Evolutionary conservation across 345 rosid genomes (phyloP).

Genomic region (Bruguiera gymnorhiza): DNA sequence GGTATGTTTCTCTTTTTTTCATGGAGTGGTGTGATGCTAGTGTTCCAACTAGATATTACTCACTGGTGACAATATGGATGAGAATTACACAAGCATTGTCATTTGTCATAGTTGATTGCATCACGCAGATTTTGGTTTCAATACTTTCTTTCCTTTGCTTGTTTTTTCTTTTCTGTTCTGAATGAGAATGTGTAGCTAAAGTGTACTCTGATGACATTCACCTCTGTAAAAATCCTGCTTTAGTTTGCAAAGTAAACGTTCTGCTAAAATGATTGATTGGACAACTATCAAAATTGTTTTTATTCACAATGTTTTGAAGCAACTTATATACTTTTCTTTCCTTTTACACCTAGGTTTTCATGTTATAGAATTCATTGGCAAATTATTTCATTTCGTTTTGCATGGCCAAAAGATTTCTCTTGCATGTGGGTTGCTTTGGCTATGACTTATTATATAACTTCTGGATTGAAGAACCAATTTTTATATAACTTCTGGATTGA

Average conservation of each 20-base stretch:
- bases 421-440: neutral
- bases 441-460: neutral
- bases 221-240: neutral
- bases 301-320: neutral
- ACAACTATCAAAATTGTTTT: neutral
- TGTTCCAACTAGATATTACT: too few species aligned
- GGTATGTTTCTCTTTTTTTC: slow-evolving; percentile 41
- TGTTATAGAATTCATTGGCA: too few species aligned
- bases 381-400: too few species aligned
- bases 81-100: too few species aligned
- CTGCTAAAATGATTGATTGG: neutral
- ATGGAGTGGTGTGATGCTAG: neutral
- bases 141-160: too few species aligned
- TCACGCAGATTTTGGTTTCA: too few species aligned
- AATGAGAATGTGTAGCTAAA: too few species aligned
- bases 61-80: too few species aligned
- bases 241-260: neutral
- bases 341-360: neutral
- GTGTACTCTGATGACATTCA: too few species aligned
- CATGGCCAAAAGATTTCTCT: neutral
- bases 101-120: too few species aligned
- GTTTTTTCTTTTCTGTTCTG: too few species aligned
- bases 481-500: neutral
- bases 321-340: too few species aligned
- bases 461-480: neutral